phyloP scores from a whole-genome alignment of 768 basidiomycete genomes.

The Plicaturopsis crispa region DNA sequence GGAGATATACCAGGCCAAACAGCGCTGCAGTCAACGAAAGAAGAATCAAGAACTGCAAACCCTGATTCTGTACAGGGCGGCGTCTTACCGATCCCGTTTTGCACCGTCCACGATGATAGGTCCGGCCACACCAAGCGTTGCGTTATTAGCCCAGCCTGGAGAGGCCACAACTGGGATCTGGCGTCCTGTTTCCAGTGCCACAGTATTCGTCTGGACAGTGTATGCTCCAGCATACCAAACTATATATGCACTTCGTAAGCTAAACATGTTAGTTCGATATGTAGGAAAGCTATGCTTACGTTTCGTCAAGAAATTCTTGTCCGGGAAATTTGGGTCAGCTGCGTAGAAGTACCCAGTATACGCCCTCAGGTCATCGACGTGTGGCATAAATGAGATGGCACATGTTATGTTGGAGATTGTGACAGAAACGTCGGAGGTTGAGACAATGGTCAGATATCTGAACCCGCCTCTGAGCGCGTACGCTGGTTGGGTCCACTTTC shows the following conservation, averaged over 20 bases:
- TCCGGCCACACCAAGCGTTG: slow-evolving; percentile 44
- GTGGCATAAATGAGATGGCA: slow-evolving; percentile 47
- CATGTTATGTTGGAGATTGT: slow-evolving; percentile 42
- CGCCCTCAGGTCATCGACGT: slow-evolving; percentile 32
- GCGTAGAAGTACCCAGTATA: slow-evolving; percentile 50
- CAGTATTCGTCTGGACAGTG: slow-evolving; percentile 52
- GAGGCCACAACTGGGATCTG: slow-evolving; percentile 37
- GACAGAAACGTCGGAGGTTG: slow-evolving; percentile 21
- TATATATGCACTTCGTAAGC: too few species aligned
- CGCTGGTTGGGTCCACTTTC: slow-evolving; percentile 42
- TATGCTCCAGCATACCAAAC: slow-evolving; percentile 61
- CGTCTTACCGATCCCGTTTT: slow-evolving; percentile 54
- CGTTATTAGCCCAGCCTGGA: slow-evolving; percentile 49
- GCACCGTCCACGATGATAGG: slow-evolving; percentile 59
- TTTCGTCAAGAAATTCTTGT: slow-evolving; percentile 44
- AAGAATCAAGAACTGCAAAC: too few species aligned
- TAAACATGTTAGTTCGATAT: too few species aligned
- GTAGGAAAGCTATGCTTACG: too few species aligned
- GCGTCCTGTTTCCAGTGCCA: slow-evolving; percentile 42
- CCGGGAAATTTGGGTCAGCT: slow-evolving; percentile 32
- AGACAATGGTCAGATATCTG: slow-evolving; percentile 43
- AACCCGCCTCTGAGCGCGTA: slow-evolving; percentile 42
- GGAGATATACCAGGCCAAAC: slow-evolving; percentile 44
- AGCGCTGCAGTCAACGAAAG: slow-evolving; percentile 24
- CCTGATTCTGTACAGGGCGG: too few species aligned